Base-by-base conservation (phyloP, 495 filamentous ascomycete genomes). In the Penicillium ochrochloron region DNA sequence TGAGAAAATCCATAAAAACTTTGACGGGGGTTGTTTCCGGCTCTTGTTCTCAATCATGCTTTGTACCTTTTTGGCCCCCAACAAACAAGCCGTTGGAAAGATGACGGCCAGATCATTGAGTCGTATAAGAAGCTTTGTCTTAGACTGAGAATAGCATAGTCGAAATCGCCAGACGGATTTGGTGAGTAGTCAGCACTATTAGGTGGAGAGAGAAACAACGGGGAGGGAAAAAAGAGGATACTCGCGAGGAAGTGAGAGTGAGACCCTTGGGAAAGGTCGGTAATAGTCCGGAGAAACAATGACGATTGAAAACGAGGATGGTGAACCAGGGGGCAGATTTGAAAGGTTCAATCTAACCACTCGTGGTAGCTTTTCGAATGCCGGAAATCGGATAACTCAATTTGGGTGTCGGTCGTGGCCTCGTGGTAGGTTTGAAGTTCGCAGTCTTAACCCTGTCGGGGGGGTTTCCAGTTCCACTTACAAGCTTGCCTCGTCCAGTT, bases 21-120 rank as follows among this genome's bases (percentile, higher is more conserved):
- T 60, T 60, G 62, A 61, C 55, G 62, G 56, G 51, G 51, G 42
- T 60, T 37, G 57, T 59, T 59, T 57, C 60, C 60, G 60, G 35
- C 44, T 57, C 42, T 48, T 46, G 44, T 31, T 61, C 33, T 34
- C 57, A 29, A 17, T 64, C 53, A 27, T 51, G 39, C 23, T 51
- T 33, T 23, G 44, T 56, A 31, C 31, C 19, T 34, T 56, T 56
- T 56, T 31, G 59, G 66, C 69, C 70, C 70, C 66, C 68, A 71
- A 71, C 66, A 60, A 66, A 65, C 68, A 31, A 61, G 58, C 70
- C 66, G 70, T 71, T 73, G 48, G 48, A 5, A 57, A 48, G 46
- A 59, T 37, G 39, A 44, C 34, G 54, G 48, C 14, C 31, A 14
- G 52, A 41, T 57, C 44, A 59, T 55, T 39, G 21, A 27, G 39